Conservation (phyloP, 805 yeast genomes). For the Myxozyma neglecta region DNA sequence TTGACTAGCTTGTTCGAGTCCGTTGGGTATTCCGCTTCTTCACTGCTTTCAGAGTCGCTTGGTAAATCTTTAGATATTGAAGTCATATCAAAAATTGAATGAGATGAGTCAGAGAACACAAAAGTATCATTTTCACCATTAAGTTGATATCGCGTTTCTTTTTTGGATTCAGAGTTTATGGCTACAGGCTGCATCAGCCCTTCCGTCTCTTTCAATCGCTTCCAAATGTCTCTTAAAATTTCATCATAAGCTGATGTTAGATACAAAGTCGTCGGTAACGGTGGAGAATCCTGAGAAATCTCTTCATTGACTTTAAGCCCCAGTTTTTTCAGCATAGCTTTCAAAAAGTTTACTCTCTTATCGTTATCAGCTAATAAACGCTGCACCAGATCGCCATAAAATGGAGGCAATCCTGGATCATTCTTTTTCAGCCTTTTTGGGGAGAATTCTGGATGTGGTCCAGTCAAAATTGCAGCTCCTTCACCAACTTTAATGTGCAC, state of each 20-base stretch:
- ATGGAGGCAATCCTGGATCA: slow-evolving; percentile 20
- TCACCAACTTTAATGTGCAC: slow-evolving; percentile 65
- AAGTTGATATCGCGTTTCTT: slow-evolving; percentile 40
- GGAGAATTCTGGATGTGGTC: slow-evolving; percentile 84
- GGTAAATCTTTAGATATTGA: slow-evolving; percentile 11
- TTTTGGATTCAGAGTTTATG: slow-evolving; percentile 34
- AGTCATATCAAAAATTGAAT: slow-evolving; percentile 17
- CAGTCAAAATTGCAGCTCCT: slow-evolving; percentile 75
- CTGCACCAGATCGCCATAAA: slow-evolving; percentile 28
- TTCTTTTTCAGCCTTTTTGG: slow-evolving; percentile 22
- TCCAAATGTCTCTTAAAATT: slow-evolving; percentile 41
- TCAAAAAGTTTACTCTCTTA: slow-evolving; percentile 57
- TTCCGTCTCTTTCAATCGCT: slow-evolving; percentile 38
- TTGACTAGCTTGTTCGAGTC: slow-evolving; percentile 61
- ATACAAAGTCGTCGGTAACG: slow-evolving; percentile 67
- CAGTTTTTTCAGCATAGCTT: slow-evolving; percentile 54
- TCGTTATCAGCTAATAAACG: slow-evolving; percentile 48
- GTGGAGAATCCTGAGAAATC: slow-evolving; percentile 47
- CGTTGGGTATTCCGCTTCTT: slow-evolving; percentile 40
- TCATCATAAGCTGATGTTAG: slow-evolving; percentile 48
- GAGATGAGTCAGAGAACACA: slow-evolving; percentile 35
- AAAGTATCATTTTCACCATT: slow-evolving; percentile 59
- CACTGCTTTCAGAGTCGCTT: slow-evolving; percentile 19
- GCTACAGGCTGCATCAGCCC: slow-evolving; percentile 38
- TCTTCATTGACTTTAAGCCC: slow-evolving; percentile 69